These are phyloP conservation scores for Nigrospora osmanthi DNA, from an alignment of 2,329 filamentous ascomycete species.

Conservation along the genomic window DNA sequence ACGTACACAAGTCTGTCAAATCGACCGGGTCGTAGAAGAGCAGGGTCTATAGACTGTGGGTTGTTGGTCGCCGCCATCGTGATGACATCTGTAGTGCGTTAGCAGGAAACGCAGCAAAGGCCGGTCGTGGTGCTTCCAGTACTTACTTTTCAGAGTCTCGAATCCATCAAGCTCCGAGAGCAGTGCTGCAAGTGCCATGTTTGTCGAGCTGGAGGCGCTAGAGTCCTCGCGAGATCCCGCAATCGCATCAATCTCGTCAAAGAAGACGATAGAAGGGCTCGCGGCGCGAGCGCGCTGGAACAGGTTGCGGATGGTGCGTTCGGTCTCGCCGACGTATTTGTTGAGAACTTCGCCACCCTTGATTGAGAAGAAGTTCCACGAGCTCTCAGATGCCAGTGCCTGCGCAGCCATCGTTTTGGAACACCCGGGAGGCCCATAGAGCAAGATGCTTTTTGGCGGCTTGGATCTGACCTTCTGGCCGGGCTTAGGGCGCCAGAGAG, in stretches of 20 bases:
- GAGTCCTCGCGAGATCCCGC: slow-evolving; percentile 44
- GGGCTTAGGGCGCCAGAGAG: slow-evolving; percentile 27
- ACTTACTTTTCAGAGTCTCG: slow-evolving; percentile 35
- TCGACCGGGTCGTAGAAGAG: slow-evolving; percentile 75
- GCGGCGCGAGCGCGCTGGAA: slow-evolving; percentile 82
- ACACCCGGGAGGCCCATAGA: slow-evolving; percentile 90
- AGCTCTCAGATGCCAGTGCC: slow-evolving; percentile 82
- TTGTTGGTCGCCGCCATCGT: slow-evolving; percentile 89
- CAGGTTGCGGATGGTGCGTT: slow-evolving; percentile 75
- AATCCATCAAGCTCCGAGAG: slow-evolving; percentile 96
- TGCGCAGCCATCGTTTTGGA: slow-evolving; percentile 91
- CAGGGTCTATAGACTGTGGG: slow-evolving; percentile 77
- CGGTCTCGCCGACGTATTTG: slow-evolving; percentile 96
- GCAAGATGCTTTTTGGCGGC: slow-evolving; percentile 72
- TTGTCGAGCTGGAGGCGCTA: slow-evolving; percentile 33
- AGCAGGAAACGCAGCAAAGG: too few relatives aligned
- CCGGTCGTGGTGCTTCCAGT: too few relatives aligned
- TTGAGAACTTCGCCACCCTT: slow-evolving; percentile 90
- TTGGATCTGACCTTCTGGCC: slow-evolving; percentile 31
- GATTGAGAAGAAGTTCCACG: slow-evolving; percentile 88
- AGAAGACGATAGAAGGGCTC: slow-evolving; percentile 88
- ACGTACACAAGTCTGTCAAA: slow-evolving; percentile 85
- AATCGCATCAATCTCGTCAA: slow-evolving; percentile 92
- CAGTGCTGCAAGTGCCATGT: slow-evolving; percentile 67
- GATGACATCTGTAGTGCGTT: slow-evolving; percentile 65